Evolutionary conservation across 2,329 filamentous ascomycete species (phyloP).

Genomic region (Fonsecaea pugnacius): DNA sequence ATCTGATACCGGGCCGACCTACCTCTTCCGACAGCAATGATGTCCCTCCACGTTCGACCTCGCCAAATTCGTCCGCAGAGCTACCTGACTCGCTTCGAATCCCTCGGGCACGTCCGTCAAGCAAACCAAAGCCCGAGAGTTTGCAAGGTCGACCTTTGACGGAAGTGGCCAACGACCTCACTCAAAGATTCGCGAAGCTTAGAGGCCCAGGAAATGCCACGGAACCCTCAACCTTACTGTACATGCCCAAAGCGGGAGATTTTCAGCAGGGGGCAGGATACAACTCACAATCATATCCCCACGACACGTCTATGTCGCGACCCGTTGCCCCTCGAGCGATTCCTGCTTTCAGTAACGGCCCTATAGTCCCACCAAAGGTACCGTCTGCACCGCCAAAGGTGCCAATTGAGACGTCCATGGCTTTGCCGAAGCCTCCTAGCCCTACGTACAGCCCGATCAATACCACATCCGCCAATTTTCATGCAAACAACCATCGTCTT

Average conservation of each 20-base stretch:
- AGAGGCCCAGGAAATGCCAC: slow-evolving; percentile 27
- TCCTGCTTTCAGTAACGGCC: slow-evolving; percentile 39
- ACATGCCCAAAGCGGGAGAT: slow-evolving; percentile 34
- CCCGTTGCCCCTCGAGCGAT: slow-evolving; percentile 52
- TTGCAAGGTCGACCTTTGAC: slow-evolving; percentile 33
- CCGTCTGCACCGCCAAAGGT: slow-evolving; percentile 46
- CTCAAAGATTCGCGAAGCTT: slow-evolving; percentile 37
- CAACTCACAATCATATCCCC: slow-evolving; percentile 30
- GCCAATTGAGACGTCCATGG: slow-evolving; percentile 42
- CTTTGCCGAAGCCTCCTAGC: slow-evolving; percentile 53
- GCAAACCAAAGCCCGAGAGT: slow-evolving; percentile 34
- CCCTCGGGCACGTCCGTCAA: slow-evolving; percentile 31
- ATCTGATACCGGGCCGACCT: slow-evolving; percentile 11
- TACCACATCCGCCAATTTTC: slow-evolving; percentile 46
- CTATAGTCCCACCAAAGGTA: slow-evolving; percentile 49
- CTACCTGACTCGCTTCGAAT: slow-evolving; percentile 32
- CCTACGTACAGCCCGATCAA: slow-evolving; percentile 55
- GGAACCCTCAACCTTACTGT: slow-evolving; percentile 19
- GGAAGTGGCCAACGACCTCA: slow-evolving; percentile 34
- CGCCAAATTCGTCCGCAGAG: slow-evolving; percentile 16
- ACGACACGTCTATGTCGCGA: slow-evolving; percentile 37
- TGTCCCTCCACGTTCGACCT: slow-evolving; percentile 8
- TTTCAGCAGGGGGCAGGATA: slow-evolving; percentile 25
- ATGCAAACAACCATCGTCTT: slow-evolving; percentile 46
- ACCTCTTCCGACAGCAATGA: slow-evolving; percentile 2